Conservation (phyloP, 768 basidiomycete genomes). For the Termitomyces sp. region DNA sequence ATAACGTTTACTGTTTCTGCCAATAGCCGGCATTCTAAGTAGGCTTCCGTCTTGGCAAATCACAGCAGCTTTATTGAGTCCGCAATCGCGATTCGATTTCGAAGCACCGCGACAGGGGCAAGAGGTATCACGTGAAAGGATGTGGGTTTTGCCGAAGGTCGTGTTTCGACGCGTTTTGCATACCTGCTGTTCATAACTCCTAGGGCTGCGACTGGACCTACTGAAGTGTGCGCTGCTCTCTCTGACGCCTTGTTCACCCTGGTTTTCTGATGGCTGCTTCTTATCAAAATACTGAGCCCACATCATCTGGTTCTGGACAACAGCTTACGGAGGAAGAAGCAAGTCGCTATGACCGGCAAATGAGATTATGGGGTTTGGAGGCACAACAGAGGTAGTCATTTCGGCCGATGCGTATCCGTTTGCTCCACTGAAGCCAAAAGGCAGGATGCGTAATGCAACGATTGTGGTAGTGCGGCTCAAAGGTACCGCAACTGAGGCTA, state of each 20-base stretch:
- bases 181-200: neutral
- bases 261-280: slow-evolving; percentile 2
- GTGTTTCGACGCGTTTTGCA: neutral
- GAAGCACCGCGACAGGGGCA: neutral
- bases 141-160: neutral
- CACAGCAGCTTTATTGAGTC: neutral
- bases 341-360: slow-evolving; percentile 93
- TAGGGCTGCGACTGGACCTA: neutral
- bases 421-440: slow-evolving; percentile 15
- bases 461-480: slow-evolving; percentile 76
- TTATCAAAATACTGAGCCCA: slow-evolving; percentile 4
- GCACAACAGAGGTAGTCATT: slow-evolving; percentile 76
- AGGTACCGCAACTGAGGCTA: slow-evolving; percentile 86
- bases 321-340: slow-evolving; percentile 60
- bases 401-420: slow-evolving; percentile 6
- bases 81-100: neutral
- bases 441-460: slow-evolving; percentile 91
- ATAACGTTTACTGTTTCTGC: neutral
- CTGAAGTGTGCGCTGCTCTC: neutral
- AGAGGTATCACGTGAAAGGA: neutral
- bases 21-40: neutral
- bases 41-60: neutral
- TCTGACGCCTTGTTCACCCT: neutral
- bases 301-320: slow-evolving; percentile 2
- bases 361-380: slow-evolving; percentile 96